Evolutionary conservation across 2,329 filamentous ascomycete genomes (phyloP).

Genomic region (Colletotrichum graminicola): DNA sequence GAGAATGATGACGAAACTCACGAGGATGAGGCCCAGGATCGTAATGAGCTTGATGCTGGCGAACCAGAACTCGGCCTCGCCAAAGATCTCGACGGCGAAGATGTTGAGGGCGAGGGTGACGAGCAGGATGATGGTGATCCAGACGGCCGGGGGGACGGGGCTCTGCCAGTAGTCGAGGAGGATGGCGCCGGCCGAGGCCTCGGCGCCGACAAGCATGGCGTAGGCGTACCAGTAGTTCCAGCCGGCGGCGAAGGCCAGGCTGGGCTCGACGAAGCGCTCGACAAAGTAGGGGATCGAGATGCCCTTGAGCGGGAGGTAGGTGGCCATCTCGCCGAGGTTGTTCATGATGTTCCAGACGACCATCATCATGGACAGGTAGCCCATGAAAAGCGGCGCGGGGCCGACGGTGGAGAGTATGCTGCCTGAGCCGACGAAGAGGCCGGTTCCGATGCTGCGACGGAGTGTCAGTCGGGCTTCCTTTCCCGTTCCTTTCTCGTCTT

Average conservation of each 20-base stretch:
- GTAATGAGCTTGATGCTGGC: slow-evolving; percentile 71
- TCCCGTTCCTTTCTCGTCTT: background rate
- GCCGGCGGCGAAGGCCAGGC: slow-evolving; percentile 67
- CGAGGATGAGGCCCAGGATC: slow-evolving; percentile 68
- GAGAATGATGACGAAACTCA: slow-evolving; percentile 67
- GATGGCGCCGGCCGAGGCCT: slow-evolving; percentile 69
- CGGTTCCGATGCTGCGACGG: slow-evolving; percentile 66
- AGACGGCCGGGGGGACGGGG: slow-evolving; percentile 65
- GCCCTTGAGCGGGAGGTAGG: slow-evolving; percentile 66
- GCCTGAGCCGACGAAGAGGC: slow-evolving; percentile 73
- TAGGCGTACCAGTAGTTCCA: slow-evolving; percentile 76
- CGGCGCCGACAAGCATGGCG: slow-evolving; percentile 68
- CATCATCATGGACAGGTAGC: slow-evolving; percentile 70
- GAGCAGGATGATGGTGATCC: slow-evolving; percentile 69
- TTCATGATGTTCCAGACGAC: slow-evolving; percentile 69
- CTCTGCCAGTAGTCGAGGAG: slow-evolving; percentile 72
- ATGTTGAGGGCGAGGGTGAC: slow-evolving; percentile 69
- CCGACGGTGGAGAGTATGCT: slow-evolving; percentile 67
- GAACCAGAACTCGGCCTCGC: slow-evolving; percentile 73
- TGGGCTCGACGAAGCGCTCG: slow-evolving; percentile 66
- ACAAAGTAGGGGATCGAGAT: slow-evolving; percentile 70
- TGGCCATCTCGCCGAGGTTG: slow-evolving; percentile 66
- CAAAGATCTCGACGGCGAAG: slow-evolving; percentile 68
- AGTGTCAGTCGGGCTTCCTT: slow-evolving; percentile 16
- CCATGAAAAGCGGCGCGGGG: slow-evolving; percentile 77